Evolutionary conservation across 257 asterid species (phyloP), one percentile per base, ranked within the genome.

Genomic region (Nicotiana tabacum): DNA sequence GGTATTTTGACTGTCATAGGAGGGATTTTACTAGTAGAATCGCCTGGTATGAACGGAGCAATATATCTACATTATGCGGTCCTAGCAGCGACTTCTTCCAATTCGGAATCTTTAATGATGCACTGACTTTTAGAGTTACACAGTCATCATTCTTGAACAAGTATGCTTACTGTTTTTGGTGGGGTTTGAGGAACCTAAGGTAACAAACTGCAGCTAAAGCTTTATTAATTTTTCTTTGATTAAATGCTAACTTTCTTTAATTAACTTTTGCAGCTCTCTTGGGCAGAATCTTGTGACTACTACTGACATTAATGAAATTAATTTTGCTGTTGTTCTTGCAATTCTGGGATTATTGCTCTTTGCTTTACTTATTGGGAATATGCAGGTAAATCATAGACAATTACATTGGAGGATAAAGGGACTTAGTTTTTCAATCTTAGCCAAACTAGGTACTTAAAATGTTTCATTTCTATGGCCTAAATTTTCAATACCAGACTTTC

Each of bases 161-260:
- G 61, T 93, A 88, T 85, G 81, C 87, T 60, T 93, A 91, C 69
- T 89, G 97, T 84, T 87, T 93, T 68, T 91, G 97, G 95, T 93
- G 97, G 97, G 95, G 95, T 8, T 79, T 93, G 13, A 82, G 87
- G 81, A 90, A 81, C 81, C 90, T 93, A 37, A 91, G 97, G 97
- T 89, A 85, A 70, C 7, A 29, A 64, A n/a, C 17, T 35, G 12
- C 57, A 24, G 82, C 58, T 74, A 24, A 27, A 74, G 10, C 16
- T 48, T 11, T 48, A 37, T 74, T 74, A 27, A 18, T 13, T 74
- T 70, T 70, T 55, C 6, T 33, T 33, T 16, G 27, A 2, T 15
- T 48, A 27, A 24, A 46, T 21, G 39, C 27, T 43, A 43, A 21
- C 60, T 21, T 21, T 21, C 16, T 11, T 2, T 21, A 5, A 43